Conservation (phyloP, 2,329 filamentous ascomycete genomes). For the Cryphonectria parasitica region DNA sequence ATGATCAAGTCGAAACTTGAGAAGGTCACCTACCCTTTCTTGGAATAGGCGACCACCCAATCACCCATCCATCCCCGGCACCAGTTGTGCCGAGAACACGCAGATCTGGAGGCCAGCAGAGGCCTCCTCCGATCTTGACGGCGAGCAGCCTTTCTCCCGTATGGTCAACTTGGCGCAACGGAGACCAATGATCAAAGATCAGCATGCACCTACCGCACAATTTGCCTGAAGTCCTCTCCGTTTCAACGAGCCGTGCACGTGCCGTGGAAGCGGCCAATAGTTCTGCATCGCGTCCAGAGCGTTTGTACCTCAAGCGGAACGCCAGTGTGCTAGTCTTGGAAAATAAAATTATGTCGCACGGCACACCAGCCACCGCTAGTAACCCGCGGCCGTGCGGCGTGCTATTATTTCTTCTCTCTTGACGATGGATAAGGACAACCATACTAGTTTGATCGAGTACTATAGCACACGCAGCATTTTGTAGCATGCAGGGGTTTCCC, state of each 20-base stretch:
- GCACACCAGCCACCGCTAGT: constrained; percentile 8
- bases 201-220: background rate
- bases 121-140: background rate
- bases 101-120: background rate
- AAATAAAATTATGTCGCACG: background rate
- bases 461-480: background rate
- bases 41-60: background rate
- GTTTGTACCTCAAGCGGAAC: background rate
- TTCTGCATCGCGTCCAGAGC: background rate
- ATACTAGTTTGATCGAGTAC: background rate
- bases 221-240: background rate
- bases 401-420: no score
- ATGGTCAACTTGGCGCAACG: background rate
- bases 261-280: background rate
- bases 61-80: background rate
- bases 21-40: background rate
- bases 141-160: background rate
- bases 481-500: background rate
- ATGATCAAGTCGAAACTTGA: background rate
- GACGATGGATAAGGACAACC: background rate
- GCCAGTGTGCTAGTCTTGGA: background rate
- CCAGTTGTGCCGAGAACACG: background rate
- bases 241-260: background rate
- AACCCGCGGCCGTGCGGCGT: background rate
- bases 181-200: background rate